Base-by-base conservation (phyloP, 1,284 basidiomycete genomes). In the Cryptococcus depauperatus region DNA sequence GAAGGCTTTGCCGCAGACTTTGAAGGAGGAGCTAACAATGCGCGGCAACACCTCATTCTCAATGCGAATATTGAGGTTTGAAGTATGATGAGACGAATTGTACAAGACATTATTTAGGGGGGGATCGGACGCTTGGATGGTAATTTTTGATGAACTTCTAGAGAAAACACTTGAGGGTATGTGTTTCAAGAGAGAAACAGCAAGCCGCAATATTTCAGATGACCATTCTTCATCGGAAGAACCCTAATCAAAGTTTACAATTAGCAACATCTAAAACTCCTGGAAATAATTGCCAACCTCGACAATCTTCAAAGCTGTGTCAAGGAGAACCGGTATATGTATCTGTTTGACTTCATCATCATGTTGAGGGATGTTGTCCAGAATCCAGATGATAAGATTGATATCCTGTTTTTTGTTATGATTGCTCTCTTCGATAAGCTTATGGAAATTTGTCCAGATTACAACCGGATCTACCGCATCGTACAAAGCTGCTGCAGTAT, bases 401-500 rank as follows among this genome's bases (percentile, higher is more conserved):
- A 67, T 53, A 22, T 53, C 51, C 60, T 66, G 44, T 16, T 43
- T 34, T 5, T 47, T 37, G 23, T 27, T 16, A 6, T 48, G 16
- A 13, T 34, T 13, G 21, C 50, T 34, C 30, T 85, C 73, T 51
- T 82, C 78, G 26, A 55, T 70, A 52, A 48, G 52, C 16, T 49
- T 14, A 41, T 86, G 77, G 0, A 97, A 65, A 33, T 82, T 77
- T 53, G 81, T 84, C 88, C 92, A 98, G 2, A 91, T 73, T 27
- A 91, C 75, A 47, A 81, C 79, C 1, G 91, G 91, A 54, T 99
- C 95, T 8, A 92, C 78, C 6, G 88, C 84, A 64, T 97, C 92
- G 56, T 95, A 92, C 1, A 99, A 75, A 14, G 88, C 89, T 50
- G 80, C 84, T 0, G 86, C 90, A 0, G 90, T 92, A 71, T 87